Evolutionary conservation across 192 early-diverging fungal genomes (phyloP).

Genomic region (Phycomyces nitens): DNA sequence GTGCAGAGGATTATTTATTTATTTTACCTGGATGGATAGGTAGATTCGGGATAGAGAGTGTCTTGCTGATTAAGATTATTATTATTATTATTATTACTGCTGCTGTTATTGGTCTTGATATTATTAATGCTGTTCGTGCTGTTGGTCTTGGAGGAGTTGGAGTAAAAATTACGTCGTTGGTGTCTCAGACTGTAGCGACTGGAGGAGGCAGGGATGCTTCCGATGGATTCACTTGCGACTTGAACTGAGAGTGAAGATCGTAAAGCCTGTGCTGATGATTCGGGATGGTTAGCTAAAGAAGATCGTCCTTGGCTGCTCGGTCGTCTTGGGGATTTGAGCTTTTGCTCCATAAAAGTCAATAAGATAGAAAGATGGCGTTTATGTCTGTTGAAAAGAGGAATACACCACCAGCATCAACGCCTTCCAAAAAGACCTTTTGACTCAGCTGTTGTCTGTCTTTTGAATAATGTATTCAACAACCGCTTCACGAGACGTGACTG

Average conservation of each 20-base stretch:
- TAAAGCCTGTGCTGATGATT: background rate
- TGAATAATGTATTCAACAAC: background rate
- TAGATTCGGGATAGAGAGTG: too few species aligned
- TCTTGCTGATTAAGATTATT: background rate
- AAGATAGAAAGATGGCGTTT: background rate
- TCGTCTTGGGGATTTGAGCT: slow-evolving; percentile 6
- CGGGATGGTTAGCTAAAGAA: background rate
- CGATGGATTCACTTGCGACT: background rate
- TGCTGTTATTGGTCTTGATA: background rate
- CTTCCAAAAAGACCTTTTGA: slow-evolving; percentile 4
- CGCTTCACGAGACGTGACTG: background rate
- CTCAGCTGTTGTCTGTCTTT: slow-evolving; percentile 2
- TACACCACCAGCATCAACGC: too few species aligned
- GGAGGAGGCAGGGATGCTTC: background rate
- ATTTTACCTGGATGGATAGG: too few species aligned
- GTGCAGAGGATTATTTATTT: too few species aligned
- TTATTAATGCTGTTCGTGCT: background rate
- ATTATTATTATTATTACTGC: background rate
- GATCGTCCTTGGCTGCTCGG: background rate
- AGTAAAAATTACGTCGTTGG: background rate
- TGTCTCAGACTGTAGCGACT: background rate
- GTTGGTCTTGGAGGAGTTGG: background rate
- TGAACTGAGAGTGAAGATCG: background rate
- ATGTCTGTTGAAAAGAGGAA: background rate
- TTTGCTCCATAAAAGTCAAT: slow-evolving; percentile 13